Evolutionary conservation across 2,329 filamentous ascomycete species (phyloP), one percentile per base, ranked within the genome.

Genomic region (Colletotrichum lini): DNA sequence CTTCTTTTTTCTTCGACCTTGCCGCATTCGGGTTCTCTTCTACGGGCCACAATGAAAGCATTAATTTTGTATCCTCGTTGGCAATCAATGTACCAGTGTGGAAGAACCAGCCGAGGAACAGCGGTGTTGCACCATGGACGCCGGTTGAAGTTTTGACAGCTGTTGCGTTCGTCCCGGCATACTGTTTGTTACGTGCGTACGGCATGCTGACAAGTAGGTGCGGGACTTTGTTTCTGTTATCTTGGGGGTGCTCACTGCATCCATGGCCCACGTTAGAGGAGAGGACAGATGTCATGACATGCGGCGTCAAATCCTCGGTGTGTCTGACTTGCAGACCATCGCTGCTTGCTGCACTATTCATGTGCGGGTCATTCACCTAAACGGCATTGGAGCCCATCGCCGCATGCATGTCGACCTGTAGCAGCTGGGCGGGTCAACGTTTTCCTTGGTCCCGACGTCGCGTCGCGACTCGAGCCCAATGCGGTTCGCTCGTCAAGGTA

Each of bases 391-490:
- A 65, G 30, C 30, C 30, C 30, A 35, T 35, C 30, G 30, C 30
- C 30, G 30, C 30, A 35, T 35, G 30, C 30, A 35, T 35, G 30
- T 35, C 30, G 30, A 35, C 30, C 30, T 9, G 9, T 35, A 2
- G 30, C 30, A 8, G 30, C 30, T 8, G 30, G 30, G 30, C 30
- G 30, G 30, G 30, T 35, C 30, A 35, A 35, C 8, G 30, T 35
- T 35, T 35, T 35, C 8, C 30, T 35, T 35, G 30, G 30, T 10
- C 30, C 30, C 30, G 30, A 35, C 30, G 30, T 35, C 30, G 30
- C 30, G 68, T 71, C 68, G 68, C 68, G 68, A 71, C 58, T 30
- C 30, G 30, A 35, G 30, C 30, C 30, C 30, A 35, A 35, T 35
- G 30, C 30, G 30, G 30, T 35, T 35, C 30, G 30, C 30, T 35